These are phyloP conservation scores for Nidularia sp. DNA, from an alignment of 768 basidiomycete species.

Conservation along the genomic window DNA sequence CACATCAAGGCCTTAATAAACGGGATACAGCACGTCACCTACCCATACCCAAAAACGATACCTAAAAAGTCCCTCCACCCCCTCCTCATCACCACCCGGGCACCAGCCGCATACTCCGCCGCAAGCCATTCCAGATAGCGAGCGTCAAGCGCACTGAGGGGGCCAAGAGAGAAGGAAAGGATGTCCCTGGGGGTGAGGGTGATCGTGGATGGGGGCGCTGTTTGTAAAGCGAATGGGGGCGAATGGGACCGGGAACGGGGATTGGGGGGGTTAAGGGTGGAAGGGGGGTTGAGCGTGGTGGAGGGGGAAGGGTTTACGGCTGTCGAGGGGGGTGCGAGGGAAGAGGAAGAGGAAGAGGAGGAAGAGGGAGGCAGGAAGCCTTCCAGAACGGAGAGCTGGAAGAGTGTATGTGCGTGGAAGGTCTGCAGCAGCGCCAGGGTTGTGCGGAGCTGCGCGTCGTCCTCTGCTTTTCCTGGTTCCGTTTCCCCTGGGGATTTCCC, in stretches of 20 bases:
- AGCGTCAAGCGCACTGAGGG: slow-evolving; percentile 68
- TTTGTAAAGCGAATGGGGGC: no score
- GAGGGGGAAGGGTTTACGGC: no score
- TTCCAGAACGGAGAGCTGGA: slow-evolving; percentile 49
- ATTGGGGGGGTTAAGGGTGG: slow-evolving; percentile 1
- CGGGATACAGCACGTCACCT: no score
- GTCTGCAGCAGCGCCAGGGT: slow-evolving; percentile 62
- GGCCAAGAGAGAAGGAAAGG: slow-evolving; percentile 65
- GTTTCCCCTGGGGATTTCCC: neutral
- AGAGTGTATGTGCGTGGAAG: slow-evolving; percentile 61
- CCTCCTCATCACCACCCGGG: slow-evolving; percentile 34
- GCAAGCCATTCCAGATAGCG: slow-evolving; percentile 76
- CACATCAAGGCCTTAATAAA: no score
- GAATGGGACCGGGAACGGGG: slow-evolving; percentile 1
- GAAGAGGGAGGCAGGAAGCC: slow-evolving; percentile 8
- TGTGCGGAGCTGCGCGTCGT: slow-evolving; percentile 16
- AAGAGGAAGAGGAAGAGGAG: neutral
- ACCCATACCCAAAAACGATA: slow-evolving; percentile 40
- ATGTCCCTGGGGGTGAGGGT: slow-evolving; percentile 60
- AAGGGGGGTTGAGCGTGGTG: neutral
- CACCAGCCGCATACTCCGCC: slow-evolving; percentile 55
- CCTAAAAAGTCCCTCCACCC: slow-evolving; percentile 49
- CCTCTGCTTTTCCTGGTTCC: neutral
- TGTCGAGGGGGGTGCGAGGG: no score
- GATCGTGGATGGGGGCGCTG: slow-evolving; percentile 26